Conservation (phyloP, 352 stramenopile species). For the Pilasporangium apinafurcum region DNA sequence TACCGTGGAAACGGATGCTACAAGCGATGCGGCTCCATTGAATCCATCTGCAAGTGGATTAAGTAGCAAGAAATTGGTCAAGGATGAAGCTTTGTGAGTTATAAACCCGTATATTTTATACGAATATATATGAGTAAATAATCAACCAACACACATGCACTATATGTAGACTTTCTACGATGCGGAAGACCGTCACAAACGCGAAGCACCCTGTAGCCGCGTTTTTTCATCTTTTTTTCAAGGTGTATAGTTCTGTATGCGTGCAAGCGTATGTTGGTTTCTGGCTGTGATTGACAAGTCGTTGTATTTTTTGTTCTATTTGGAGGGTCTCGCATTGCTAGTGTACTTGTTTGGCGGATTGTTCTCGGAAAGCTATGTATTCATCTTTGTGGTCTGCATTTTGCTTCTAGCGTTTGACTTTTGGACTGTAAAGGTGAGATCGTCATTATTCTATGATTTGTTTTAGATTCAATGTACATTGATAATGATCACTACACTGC, state of each 20-base stretch:
- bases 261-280: not conserved
- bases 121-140: not conserved
- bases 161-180: constrained; percentile 57
- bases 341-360: constrained; percentile 94
- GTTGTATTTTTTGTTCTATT: not conserved
- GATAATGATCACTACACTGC: constrained; percentile 31
- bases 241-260: constrained; percentile 30
- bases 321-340: constrained; percentile 73
- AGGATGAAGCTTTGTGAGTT: constrained; percentile 62
- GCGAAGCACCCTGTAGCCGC: constrained; percentile 92
- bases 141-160: not conserved
- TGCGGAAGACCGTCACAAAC: constrained; percentile 58
- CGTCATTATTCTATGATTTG: not conserved
- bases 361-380: constrained; percentile 91
- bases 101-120: too few relatives aligned
- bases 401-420: constrained; percentile 96
- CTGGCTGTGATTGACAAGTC: too few relatives aligned
- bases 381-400: constrained; percentile 96
- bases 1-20: constrained; percentile 30
- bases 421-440: constrained; percentile 94
- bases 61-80: constrained; percentile 22
- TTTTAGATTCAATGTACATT: constrained; percentile 16
- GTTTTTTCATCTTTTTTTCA: constrained; percentile 98
- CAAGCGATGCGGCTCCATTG: constrained; percentile 7
- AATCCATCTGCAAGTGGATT: constrained; percentile 4